Percentiles rank a stretch among this genome's conserved stretches.
phyloP scores from a whole-genome alignment of 345 rosid species.

The Dipteronia dyeriana region DNA sequence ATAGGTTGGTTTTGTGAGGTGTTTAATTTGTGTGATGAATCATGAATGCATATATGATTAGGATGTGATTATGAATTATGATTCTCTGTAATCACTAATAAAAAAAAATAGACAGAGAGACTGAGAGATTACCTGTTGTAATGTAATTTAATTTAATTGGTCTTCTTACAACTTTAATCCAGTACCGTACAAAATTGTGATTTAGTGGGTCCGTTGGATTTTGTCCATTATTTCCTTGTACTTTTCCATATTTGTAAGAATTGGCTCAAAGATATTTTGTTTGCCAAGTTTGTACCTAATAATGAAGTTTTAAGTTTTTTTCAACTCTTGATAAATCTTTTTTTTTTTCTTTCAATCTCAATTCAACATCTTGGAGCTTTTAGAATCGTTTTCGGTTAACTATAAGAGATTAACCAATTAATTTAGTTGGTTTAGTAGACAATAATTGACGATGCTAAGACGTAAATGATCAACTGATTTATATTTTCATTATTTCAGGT shows the following conservation, averaged over 20 bases:
- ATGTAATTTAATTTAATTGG: constrained; percentile 20
- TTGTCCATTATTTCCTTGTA: background rate
- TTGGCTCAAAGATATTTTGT: background rate
- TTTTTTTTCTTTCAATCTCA: background rate
- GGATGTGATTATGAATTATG: constrained; percentile 8
- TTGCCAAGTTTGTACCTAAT: background rate
- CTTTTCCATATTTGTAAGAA: background rate
- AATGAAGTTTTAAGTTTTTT: background rate
- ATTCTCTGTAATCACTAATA: background rate
- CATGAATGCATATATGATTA: background rate
- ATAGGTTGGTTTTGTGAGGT: background rate
- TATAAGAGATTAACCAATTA: too few species aligned
- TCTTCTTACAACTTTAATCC: background rate
- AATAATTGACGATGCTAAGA: background rate
- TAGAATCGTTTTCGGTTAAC: background rate
- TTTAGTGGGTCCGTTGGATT: constrained; percentile 13
- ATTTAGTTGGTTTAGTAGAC: too few species aligned
- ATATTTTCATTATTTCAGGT: background rate
- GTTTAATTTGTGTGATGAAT: background rate
- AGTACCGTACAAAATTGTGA: constrained; percentile 9
- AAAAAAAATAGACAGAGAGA: too few species aligned
- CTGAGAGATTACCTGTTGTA: background rate
- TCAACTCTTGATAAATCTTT: background rate
- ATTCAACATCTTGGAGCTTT: background rate
- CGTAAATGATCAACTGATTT: background rate